A percentile compares a stretch with the other conserved stretches of the same genome.
phyloP scores from a whole-genome alignment of 345 rosid genomes.

The Corchorus capsularis region DNA sequence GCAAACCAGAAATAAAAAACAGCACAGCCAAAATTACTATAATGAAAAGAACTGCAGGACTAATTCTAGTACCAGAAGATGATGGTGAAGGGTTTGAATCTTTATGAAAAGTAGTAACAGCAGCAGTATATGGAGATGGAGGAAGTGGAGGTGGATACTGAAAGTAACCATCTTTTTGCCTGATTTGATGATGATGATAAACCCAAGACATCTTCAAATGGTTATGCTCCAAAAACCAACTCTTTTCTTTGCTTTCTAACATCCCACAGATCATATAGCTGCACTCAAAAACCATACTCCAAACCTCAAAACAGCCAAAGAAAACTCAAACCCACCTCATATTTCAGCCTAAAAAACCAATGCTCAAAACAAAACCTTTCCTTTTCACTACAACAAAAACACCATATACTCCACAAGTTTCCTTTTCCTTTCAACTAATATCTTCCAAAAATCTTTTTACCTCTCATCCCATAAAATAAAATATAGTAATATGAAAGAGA shows the following conservation, averaged over 20 bases:
- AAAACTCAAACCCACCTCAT: conserved; percentile 17
- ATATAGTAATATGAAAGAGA: too few relatives aligned
- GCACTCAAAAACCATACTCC: conserved; percentile 30
- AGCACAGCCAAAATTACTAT: conserved; percentile 77
- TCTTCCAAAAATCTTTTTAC: conserved; percentile 11
- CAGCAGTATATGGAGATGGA: conserved; percentile 19
- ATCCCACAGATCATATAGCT: conserved; percentile 35
- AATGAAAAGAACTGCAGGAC: conserved; percentile 80
- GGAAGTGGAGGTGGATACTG: conserved; percentile 51
- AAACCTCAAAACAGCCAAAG: neutral
- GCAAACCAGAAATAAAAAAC: conserved; percentile 81
- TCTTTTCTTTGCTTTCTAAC: conserved; percentile 33
- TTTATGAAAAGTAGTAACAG: conserved; percentile 34
- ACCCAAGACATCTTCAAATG: conserved; percentile 56
- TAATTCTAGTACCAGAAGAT: conserved; percentile 63
- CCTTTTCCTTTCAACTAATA: neutral
- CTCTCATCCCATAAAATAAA: neutral
- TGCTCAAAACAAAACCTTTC: conserved; percentile 14
- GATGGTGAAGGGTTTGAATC: conserved; percentile 43
- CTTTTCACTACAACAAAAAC: neutral
- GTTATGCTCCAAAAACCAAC: conserved; percentile 34
- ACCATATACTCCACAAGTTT: conserved; percentile 6
- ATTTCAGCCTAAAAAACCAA: conserved; percentile 1
- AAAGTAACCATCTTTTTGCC: conserved; percentile 54
- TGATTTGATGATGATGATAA: conserved; percentile 42